Conservation (phyloP, 2,329 filamentous ascomycete genomes). For the Oidium heveae region DNA sequence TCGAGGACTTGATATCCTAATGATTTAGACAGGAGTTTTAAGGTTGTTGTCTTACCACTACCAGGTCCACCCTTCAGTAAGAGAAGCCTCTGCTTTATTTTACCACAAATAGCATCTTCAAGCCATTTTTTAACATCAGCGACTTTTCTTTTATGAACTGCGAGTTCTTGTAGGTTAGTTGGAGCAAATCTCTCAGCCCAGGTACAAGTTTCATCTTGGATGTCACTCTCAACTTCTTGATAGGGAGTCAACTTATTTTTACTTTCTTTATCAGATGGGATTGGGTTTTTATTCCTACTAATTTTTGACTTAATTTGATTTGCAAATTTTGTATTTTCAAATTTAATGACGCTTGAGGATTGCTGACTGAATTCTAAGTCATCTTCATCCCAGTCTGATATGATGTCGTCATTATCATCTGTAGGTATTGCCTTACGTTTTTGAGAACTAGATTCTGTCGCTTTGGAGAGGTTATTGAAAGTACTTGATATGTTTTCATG, state of each 20-base stretch:
- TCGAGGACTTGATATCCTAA: constrained; percentile 57
- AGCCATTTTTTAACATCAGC: constrained; percentile 67
- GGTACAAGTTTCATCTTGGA: constrained; percentile 33
- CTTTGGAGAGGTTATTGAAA: background rate
- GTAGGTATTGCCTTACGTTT: constrained; percentile 1
- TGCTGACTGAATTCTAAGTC: constrained; percentile 26
- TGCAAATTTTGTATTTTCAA: constrained; percentile 7
- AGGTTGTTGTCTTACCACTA: constrained; percentile 74
- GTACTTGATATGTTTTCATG: background rate
- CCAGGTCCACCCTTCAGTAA: constrained; percentile 79
- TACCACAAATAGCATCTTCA: constrained; percentile 42
- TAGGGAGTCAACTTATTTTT: constrained; percentile 28
- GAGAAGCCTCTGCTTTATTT: constrained; percentile 43
- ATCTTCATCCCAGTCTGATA: constrained; percentile 29
- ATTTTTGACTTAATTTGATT: background rate
- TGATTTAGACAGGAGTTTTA: constrained; percentile 53
- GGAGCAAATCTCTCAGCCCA: constrained; percentile 80
- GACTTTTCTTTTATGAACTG: constrained; percentile 87
- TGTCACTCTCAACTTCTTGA: constrained; percentile 8
- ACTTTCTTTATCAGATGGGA: constrained; percentile 5
- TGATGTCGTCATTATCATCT: constrained; percentile 18
- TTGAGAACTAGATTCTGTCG: background rate
- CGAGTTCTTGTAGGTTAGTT: constrained; percentile 51
- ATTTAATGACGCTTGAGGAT: constrained; percentile 19
- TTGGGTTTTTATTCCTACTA: too few species aligned